Evolutionary conservation across 2,329 filamentous ascomycete genomes (phyloP), one percentile per base, ranked within the genome.

Genomic region (Colletotrichum eremochloae): DNA sequence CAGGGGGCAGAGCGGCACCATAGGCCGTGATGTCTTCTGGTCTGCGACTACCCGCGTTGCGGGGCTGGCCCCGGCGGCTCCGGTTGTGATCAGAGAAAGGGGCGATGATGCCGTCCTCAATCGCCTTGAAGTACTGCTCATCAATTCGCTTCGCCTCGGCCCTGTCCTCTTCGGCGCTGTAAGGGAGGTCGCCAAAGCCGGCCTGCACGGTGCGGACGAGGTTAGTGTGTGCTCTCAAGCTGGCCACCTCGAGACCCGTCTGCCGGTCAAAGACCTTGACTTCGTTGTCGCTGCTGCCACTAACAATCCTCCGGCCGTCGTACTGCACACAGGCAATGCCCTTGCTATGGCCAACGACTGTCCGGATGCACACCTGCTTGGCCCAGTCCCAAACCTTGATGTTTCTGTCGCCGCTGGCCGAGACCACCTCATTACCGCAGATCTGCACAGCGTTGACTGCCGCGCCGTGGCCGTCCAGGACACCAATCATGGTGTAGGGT

Each of bases 241-340:
- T 96, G 20, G 95, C 96, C 7, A 98, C 94, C 81, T 98, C 95
- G 14, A 96, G 91, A 5, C 93, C 93, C 0, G 94, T 95, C 57
- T 90, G 88, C 56, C 93, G 92, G 79, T 98, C 96, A 80, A 97
- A 99, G 29, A 99, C 96, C 76, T 96, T 95, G 42, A 99, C 94
- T 52, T 96, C 95, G 79, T 97, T 95, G 81, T 99, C 96, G 76
- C 95, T 98, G 81, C 95, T 98, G 3, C 96, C 96, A 77, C 94
- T 98, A 63, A 99, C 94, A 74, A 99, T 97, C 29, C 96, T 90
- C 63, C 94, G 91, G 36, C 94, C 95, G 79, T 99, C 96, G 79
- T 96, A 98, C 81, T 99, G 96, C 20, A 99, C 95, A 80, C 96
- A 99, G 3, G 96, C 96, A 77, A 99, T 98, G 42, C 96, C 96